These are phyloP conservation scores for Apiospora aurea DNA, from an alignment of 2,329 filamentous ascomycete genomes.

Conservation along the genomic window DNA sequence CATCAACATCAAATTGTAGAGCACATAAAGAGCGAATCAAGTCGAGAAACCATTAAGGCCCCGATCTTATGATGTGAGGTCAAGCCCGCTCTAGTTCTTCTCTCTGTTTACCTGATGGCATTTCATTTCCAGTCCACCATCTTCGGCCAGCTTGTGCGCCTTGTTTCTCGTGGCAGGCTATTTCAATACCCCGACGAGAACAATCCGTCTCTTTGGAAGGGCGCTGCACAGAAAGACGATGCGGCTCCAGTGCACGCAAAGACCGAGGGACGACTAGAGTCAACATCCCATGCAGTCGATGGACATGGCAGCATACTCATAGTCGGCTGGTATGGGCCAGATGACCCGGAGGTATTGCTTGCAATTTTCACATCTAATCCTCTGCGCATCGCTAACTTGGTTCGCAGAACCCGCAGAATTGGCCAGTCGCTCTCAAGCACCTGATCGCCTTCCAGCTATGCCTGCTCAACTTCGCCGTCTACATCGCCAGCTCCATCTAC, in stretches of 20 bases:
- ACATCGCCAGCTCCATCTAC: slow-evolving; percentile 38
- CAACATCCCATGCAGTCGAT: slow-evolving; percentile 50
- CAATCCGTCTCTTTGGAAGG: slow-evolving; percentile 55
- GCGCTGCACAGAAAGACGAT: slow-evolving; percentile 43
- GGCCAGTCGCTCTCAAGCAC: slow-evolving; percentile 46
- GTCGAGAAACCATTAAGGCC: neutral
- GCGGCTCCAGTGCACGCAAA: slow-evolving; percentile 46
- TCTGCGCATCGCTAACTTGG: slow-evolving; percentile 11
- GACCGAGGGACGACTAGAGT: slow-evolving; percentile 49
- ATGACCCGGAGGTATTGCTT: slow-evolving; percentile 50
- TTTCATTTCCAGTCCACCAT: slow-evolving; percentile 49
- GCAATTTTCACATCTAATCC: neutral
- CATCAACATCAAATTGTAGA: neutral
- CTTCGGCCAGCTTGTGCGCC: slow-evolving; percentile 48
- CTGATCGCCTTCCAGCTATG: slow-evolving; percentile 40
- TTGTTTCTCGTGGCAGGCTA: slow-evolving; percentile 44
- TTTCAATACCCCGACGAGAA: slow-evolving; percentile 55
- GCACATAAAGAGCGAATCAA: neutral
- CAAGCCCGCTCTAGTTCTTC: neutral
- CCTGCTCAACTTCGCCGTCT: slow-evolving; percentile 37
- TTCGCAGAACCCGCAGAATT: slow-evolving; percentile 45
- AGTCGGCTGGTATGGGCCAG: slow-evolving; percentile 57
- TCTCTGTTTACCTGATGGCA: neutral
- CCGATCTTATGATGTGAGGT: neutral
- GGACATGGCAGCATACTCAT: slow-evolving; percentile 56